Conservation (phyloP, 2,329 filamentous ascomycete species). For the Clarireedia paspali region DNA sequence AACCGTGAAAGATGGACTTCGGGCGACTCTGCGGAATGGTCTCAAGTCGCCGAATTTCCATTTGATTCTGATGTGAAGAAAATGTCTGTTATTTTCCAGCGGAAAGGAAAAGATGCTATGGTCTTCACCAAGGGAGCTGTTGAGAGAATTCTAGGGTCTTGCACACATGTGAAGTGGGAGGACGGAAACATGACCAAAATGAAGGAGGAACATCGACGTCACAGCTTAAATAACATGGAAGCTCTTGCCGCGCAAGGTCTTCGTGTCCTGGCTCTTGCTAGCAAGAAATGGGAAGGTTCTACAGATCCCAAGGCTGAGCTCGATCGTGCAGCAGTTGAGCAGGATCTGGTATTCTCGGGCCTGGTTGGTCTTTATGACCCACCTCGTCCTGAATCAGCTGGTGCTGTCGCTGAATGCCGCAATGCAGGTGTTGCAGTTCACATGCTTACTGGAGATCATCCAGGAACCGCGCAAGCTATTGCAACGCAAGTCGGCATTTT, state of each 20-base stretch:
- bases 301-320: constrained; percentile 31
- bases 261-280: constrained; percentile 60
- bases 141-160: constrained; percentile 59
- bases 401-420: constrained; percentile 51
- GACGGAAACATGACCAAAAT: constrained; percentile 38
- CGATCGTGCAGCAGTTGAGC: constrained; percentile 57
- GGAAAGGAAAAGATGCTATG: constrained; percentile 32
- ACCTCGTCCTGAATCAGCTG: constrained; percentile 47
- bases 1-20: constrained; percentile 45
- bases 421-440: constrained; percentile 63
- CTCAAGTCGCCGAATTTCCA: constrained; percentile 58
- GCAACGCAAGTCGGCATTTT: constrained; percentile 74
- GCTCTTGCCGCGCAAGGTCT: constrained; percentile 57
- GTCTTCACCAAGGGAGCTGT: constrained; percentile 62
- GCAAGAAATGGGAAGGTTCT: constrained; percentile 28
- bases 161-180: constrained; percentile 40
- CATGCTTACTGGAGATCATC: constrained; percentile 81
- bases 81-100: constrained; percentile 63
- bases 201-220: constrained; percentile 43
- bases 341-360: constrained; percentile 65
- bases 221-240: constrained; percentile 62
- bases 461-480: constrained; percentile 70
- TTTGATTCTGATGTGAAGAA: constrained; percentile 71
- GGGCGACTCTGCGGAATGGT: constrained; percentile 44
- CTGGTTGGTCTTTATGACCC: constrained; percentile 52